Evolutionary conservation across 306 rosid genomes (phyloP).

Genomic region (Citrullus amarus): DNA sequence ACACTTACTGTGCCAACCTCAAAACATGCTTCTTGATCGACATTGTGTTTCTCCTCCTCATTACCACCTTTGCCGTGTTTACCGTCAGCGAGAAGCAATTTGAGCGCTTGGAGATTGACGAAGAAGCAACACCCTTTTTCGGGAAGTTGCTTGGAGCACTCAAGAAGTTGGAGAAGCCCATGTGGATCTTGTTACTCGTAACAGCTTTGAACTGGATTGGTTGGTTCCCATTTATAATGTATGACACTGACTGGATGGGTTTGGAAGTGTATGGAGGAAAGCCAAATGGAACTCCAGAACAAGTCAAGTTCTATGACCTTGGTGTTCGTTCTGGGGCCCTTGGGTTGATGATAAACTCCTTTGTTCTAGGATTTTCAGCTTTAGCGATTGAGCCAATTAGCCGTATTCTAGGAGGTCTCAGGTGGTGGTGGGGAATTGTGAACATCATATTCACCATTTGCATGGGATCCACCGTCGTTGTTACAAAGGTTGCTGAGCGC

Average conservation of each 20-base stretch:
- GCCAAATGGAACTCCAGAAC: conserved; percentile 15
- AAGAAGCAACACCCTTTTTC: not conserved
- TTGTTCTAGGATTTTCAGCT: conserved; percentile 51
- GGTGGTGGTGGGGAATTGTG: conserved; percentile 65
- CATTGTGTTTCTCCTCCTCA: conserved; percentile 21
- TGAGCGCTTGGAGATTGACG: not conserved
- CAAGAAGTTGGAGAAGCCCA: conserved; percentile 40
- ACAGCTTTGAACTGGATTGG: conserved; percentile 83
- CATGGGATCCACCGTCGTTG: conserved; percentile 37
- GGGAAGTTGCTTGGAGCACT: conserved; percentile 39
- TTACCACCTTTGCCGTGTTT: conserved; percentile 25
- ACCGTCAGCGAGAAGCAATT: conserved; percentile 31
- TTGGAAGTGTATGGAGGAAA: conserved; percentile 69
- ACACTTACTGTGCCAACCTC: conserved; percentile 63
- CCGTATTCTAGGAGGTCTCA: conserved; percentile 53
- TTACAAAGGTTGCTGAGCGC: conserved; percentile 45
- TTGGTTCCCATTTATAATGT: conserved; percentile 79
- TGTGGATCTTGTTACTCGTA: conserved; percentile 65
- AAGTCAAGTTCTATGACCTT: conserved; percentile 26
- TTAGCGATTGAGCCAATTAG: conserved; percentile 35
- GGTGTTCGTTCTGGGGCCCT: conserved; percentile 73
- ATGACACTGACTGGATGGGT: conserved; percentile 98
- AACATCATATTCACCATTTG: conserved; percentile 49
- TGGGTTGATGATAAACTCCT: conserved; percentile 65
- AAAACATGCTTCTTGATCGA: conserved; percentile 70